Base-by-base conservation (phyloP, 2,329 filamentous ascomycete genomes). In the Pseudogymnoascus sp. region DNA sequence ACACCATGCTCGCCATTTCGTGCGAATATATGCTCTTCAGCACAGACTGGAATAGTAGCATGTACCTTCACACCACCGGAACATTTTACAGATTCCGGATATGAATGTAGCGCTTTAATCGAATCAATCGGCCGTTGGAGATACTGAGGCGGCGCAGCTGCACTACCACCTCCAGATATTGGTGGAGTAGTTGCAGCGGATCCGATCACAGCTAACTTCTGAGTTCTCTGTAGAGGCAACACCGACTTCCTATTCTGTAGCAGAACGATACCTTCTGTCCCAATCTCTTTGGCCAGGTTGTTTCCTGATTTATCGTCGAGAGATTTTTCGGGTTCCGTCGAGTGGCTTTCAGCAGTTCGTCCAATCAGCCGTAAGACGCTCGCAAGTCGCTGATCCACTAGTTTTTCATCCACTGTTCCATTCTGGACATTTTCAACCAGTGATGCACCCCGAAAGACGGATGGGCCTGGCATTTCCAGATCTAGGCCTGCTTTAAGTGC, bases 231-330 rank as follows among this genome's bases (percentile, higher is more conserved):
- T 56, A 72, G 61, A 8, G 71, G 70, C 14, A 73, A 61, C 6
- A 69, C 41, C 10, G 61, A 61, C 4, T 66, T 65, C 37, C 66
- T 60, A 56, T 72, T 72, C 24, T 72, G 69, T 1, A 71, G 60
- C 12, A 71, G 63, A 2, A 70, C 70, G 10, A 68, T 69, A 35
- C 66, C 70, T 28, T 70, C 69, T 1, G 62, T 59, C 2, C 68
- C 70, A 4, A 69, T 67, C 24, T 66, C 63, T 24, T 84, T 77
- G 16, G 85, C 78, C 24, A 87, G 67, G 8, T 62, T 61, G 2
- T 69, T 69, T 56, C 68, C 68, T 64, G 70, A 70, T 40, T 63
- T 69, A 22, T n/a, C 64, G 37, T 61, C 62, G 12, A 60, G 46
- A 22, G 63, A 67, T 38, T 6, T 66, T 64, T 62, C 68, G 14